Evolutionary conservation across 345 rosid genomes (phyloP).

Genomic region (Heritiera littoralis): DNA sequence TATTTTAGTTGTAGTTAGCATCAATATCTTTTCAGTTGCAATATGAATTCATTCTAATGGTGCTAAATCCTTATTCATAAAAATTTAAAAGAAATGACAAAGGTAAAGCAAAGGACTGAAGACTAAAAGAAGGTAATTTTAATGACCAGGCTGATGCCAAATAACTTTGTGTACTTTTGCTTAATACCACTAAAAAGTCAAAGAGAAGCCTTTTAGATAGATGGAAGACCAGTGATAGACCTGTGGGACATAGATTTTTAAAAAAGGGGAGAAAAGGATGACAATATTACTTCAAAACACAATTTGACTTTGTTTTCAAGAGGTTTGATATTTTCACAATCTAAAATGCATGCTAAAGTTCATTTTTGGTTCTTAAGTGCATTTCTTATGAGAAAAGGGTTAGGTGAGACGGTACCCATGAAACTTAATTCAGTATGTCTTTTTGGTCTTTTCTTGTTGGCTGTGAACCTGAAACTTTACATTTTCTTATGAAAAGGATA

Average conservation of each 20-base stretch:
- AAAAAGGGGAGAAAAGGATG: neutral
- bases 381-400: too few species aligned
- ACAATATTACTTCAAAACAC: neutral
- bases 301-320: neutral
- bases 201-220: neutral
- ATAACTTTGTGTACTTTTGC: neutral
- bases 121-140: too few species aligned
- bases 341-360: neutral
- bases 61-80: too few species aligned
- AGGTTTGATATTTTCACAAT: neutral
- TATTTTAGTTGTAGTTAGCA: neutral
- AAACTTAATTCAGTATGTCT: neutral
- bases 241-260: neutral
- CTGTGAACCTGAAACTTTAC: neutral
- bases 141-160: neutral
- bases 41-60: neutral
- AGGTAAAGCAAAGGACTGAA: neutral
- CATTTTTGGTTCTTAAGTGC: neutral
- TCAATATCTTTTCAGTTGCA: neutral
- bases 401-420: too few species aligned
- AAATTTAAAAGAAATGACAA: neutral
- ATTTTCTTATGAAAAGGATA: neutral
- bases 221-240: neutral
- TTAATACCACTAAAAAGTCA: neutral
- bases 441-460: neutral